Evolutionary conservation across 805 yeast genomes (phyloP).

Genomic region (Yamadazyma ubonensis): DNA sequence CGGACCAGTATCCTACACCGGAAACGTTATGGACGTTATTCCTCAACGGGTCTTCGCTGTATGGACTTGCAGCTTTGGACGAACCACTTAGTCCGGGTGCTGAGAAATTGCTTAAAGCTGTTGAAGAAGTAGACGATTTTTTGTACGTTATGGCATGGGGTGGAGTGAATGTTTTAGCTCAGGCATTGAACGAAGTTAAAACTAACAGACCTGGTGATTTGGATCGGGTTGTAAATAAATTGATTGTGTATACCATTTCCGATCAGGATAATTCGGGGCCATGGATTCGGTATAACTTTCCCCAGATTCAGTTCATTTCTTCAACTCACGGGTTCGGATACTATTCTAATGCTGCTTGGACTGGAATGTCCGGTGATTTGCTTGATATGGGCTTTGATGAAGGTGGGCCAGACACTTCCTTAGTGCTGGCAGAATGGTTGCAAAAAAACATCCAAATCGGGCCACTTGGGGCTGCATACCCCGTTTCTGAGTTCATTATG

Average conservation of each 20-base stretch:
- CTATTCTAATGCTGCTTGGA: slow-evolving; percentile 28
- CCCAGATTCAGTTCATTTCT: slow-evolving; percentile 22
- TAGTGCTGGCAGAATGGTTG: slow-evolving; percentile 25
- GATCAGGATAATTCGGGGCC: slow-evolving; percentile 33
- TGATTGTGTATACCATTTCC: slow-evolving; percentile 26
- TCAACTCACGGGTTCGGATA: slow-evolving; percentile 27
- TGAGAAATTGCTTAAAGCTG: neutral
- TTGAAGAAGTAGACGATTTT: neutral
- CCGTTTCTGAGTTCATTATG: neutral
- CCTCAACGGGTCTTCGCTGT: too few relatives aligned
- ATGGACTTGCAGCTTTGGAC: too few relatives aligned
- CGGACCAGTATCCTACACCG: too few relatives aligned
- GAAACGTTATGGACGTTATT: too few relatives aligned
- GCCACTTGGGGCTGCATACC: slow-evolving; percentile 20
- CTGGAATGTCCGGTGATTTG: slow-evolving; percentile 28
- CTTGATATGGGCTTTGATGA: slow-evolving; percentile 20
- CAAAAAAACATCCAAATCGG: slow-evolving; percentile 23
- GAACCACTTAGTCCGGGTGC: too few relatives aligned
- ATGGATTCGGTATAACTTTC: slow-evolving; percentile 28
- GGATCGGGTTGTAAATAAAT: slow-evolving; percentile 16
- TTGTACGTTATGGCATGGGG: slow-evolving; percentile 25
- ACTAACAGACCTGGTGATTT: slow-evolving; percentile 14
- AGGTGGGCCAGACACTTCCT: slow-evolving; percentile 24
- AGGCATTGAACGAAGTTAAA: slow-evolving; percentile 22
- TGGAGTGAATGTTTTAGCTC: slow-evolving; percentile 30